Evolutionary conservation across 2,329 filamentous ascomycete genomes (phyloP), one percentile per base, ranked within the genome.

Genomic region (Diaporthe eres): DNA sequence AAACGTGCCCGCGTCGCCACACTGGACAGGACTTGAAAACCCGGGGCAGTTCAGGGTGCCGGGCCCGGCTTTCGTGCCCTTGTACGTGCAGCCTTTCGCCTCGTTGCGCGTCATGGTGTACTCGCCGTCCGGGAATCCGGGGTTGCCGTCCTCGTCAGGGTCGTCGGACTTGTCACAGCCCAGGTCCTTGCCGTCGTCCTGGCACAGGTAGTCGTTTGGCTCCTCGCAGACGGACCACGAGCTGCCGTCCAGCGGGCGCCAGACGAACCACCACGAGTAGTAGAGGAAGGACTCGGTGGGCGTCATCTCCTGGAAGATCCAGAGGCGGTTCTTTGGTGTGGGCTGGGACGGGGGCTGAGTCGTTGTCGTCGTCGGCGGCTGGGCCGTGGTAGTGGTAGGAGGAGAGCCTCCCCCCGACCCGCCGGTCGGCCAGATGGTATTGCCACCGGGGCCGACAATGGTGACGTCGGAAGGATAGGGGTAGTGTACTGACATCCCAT

Each of bases 251-350:
- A 34, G 34, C 34, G 34, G 34, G 37, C 37, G 58, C 37, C 58
- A 61, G 58, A 61, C 58, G 58, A 61, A 61, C 58, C 58, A 61
- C 58, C 58, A 61, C 58, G 58, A 61, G 58, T 61, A 61, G 58
- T 25, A 17, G 58, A 61, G 37, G 37, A 13, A 25, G 12, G 22
- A 61, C 58, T 44, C 37, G 58, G 58, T 61, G 37, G 58, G 37
- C 6, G 58, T 61, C 58, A 61, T 61, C 1, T 42, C 58, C 9
- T 61, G 58, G 37, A 42, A 61, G 37, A 61, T 42, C 58, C 58
- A 61, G 58, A 61, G 58, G n/a, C 58, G 58, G 22, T 61, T 61
- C 58, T 61, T 42, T 61, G 58, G 37, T 0, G 34, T 12, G 22
- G 37, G 58, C 28, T 22, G 34, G 5, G 58, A 42, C 4, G 37